These are phyloP conservation scores for Trichomonas vaginalis DNA, from an alignment of 208 protist species.

Conservation along the genomic window DNA sequence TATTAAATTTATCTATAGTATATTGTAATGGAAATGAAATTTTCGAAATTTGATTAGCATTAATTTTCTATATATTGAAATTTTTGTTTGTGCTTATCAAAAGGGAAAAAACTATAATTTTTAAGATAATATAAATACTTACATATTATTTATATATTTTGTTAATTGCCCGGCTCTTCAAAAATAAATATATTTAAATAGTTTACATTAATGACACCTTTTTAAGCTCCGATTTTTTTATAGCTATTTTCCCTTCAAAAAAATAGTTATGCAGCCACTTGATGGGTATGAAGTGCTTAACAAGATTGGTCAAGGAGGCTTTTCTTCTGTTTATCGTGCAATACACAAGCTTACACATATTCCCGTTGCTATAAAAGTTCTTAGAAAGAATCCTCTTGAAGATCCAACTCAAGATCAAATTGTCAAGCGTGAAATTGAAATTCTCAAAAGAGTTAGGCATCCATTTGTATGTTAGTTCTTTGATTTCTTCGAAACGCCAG, in stretches of 20 bases:
- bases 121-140: background rate
- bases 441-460: background rate
- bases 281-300: background rate
- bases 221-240: background rate
- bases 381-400: background rate
- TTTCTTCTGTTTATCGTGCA: background rate
- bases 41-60: background rate
- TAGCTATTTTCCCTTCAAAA: background rate
- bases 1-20: background rate
- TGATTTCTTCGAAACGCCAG: background rate
- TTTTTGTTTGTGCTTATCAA: background rate
- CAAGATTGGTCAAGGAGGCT: background rate
- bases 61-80: background rate
- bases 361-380: background rate
- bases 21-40: background rate
- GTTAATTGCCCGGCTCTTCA: background rate
- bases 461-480: background rate
- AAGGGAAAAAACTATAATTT: background rate
- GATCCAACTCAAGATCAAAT: background rate
- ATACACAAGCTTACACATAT: background rate
- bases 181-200: background rate
- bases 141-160: background rate
- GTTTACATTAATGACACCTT: background rate
- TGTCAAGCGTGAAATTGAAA: background rate
- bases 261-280: background rate